These are phyloP conservation scores for Aegilops bicornis DNA, from an alignment of 176 grass and related monocot genomes.

Conservation along the genomic window DNA sequence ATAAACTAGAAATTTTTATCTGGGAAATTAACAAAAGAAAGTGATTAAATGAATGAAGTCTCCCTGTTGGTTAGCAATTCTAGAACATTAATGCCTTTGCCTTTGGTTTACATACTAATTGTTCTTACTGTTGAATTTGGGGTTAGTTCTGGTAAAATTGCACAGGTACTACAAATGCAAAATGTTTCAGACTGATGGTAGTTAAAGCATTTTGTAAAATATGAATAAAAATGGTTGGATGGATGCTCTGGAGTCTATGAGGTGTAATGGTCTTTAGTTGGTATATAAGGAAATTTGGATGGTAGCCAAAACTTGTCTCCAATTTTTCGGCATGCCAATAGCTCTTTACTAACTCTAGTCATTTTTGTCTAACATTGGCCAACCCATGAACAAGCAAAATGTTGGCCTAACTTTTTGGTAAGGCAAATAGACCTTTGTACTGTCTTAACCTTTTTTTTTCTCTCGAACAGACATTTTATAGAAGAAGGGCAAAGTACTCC, in stretches of 20 bases:
- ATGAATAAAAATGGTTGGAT: neutral
- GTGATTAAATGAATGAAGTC: neutral
- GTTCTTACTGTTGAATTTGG: neutral
- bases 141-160: neutral
- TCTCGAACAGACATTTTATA: too few species aligned
- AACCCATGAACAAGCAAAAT: too few species aligned
- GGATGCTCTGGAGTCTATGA: neutral
- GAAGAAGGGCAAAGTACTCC: too few species aligned
- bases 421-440: too few species aligned
- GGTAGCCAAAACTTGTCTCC: too few species aligned
- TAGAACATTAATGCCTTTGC: neutral
- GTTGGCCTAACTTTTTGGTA: too few species aligned
- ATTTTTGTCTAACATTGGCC: too few species aligned
- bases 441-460: too few species aligned
- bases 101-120: neutral
- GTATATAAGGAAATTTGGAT: neutral
- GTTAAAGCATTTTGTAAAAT: neutral
- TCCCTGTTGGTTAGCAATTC: neutral
- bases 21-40: neutral
- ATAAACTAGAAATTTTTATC: neutral
- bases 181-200: neutral
- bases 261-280: neutral
- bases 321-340: too few species aligned
- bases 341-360: too few species aligned
- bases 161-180: neutral